Conservation (phyloP, 208 protist genomes). For the Trypanosoma platydactyli region DNA sequence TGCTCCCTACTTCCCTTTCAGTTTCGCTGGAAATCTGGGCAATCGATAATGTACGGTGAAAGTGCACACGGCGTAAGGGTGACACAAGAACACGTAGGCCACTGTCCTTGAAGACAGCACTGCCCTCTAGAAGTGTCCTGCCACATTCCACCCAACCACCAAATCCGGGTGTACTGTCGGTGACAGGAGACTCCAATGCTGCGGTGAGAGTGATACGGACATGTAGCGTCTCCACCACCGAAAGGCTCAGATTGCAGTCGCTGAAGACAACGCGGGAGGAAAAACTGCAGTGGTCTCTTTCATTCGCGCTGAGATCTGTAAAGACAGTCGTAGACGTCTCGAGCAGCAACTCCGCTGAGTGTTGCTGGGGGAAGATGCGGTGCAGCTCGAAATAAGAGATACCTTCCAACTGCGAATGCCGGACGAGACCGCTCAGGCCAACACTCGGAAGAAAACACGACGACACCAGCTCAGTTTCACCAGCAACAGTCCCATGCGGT, state of each 20-base stretch:
- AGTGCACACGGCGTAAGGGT: slow-evolving; percentile 19
- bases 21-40: not conserved
- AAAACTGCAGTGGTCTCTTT: slow-evolving; percentile 37
- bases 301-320: slow-evolving; percentile 31
- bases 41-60: not conserved
- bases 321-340: slow-evolving; percentile 32
- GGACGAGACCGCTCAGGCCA: slow-evolving; percentile 21
- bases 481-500: slow-evolving; percentile 4
- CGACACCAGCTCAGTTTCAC: slow-evolving; percentile 13
- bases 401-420: slow-evolving; percentile 11
- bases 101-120: slow-evolving; percentile 13
- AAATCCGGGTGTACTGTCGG: not conserved
- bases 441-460: slow-evolving; percentile 24
- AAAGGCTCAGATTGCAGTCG: slow-evolving; percentile 26
- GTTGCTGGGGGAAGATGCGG: slow-evolving; percentile 20
- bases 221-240: not conserved
- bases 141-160: slow-evolving; percentile 25
- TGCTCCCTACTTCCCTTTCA: not conserved
- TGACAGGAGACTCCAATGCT: slow-evolving; percentile 19
- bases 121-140: slow-evolving; percentile 12
- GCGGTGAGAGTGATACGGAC: slow-evolving; percentile 15
- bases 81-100: slow-evolving; percentile 14
- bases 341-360: slow-evolving; percentile 31
- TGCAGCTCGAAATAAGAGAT: slow-evolving; percentile 16
- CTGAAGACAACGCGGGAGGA: slow-evolving; percentile 39